A percentile compares a stretch with the other conserved stretches of the same genome.
These are phyloP conservation scores for Xylaria flabelliformis DNA, from an alignment of 495 filamentous ascomycete species.

Conservation along the genomic window DNA sequence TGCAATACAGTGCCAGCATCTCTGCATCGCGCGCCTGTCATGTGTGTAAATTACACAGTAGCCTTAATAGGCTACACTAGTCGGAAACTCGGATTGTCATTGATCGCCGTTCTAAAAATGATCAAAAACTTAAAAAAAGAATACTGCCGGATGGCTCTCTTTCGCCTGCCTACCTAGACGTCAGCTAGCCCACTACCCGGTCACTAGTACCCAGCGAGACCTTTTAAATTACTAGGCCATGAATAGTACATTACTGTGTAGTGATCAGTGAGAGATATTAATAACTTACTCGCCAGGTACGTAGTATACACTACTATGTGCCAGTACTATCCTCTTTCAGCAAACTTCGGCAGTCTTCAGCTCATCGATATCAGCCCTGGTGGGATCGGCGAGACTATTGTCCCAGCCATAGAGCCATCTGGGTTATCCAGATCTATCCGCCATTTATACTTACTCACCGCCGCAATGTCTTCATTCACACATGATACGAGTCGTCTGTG, in stretches of 20 bases:
- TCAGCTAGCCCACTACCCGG: not conserved
- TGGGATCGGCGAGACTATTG: not conserved
- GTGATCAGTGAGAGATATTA: slow-evolving; percentile 9
- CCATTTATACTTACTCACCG: not conserved
- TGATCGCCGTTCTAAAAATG: slow-evolving; percentile 2
- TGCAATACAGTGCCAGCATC: not conserved
- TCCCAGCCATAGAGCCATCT: not conserved
- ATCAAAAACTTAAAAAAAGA: no score
- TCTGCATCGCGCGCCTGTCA: not conserved
- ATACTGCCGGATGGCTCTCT: not conserved
- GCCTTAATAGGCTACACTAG: not conserved
- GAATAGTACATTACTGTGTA: not conserved
- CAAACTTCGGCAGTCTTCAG: not conserved
- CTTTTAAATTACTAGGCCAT: slow-evolving; percentile 15
- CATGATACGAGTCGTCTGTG: slow-evolving; percentile 2
- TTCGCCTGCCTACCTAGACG: not conserved
- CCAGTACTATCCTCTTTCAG: not conserved
- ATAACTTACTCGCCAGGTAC: slow-evolving; percentile 1
- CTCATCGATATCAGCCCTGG: not conserved
- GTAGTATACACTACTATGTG: no score
- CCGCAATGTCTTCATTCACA: not conserved
- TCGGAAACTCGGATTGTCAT: not conserved
- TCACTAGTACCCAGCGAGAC: not conserved
- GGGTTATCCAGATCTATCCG: not conserved
- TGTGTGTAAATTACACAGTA: not conserved